Evolutionary conservation across 139 green algal species (phyloP).

Genomic region (Micromonas pusilla): DNA sequence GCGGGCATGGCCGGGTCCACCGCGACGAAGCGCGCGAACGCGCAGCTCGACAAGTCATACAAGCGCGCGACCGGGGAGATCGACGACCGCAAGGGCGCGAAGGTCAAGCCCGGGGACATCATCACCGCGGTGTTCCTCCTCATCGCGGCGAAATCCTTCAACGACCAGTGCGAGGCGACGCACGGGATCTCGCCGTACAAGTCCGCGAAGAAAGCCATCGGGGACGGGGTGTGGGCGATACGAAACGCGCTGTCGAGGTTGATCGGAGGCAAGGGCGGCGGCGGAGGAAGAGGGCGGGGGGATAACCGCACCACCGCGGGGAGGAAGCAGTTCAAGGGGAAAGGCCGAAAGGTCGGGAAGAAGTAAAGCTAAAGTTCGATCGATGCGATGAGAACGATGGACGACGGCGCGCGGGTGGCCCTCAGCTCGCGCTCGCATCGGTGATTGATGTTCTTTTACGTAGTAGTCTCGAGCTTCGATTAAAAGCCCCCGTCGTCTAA

Average conservation of each 20-base stretch:
- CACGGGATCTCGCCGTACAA: neutral
- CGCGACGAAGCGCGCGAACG: neutral
- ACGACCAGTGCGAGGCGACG: neutral
- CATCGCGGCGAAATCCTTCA: neutral
- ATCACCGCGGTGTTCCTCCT: neutral
- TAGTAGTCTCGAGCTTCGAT: neutral
- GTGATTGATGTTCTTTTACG: no score
- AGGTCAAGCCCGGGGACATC: neutral
- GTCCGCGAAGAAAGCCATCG: neutral
- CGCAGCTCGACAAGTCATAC: neutral
- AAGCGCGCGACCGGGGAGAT: neutral
- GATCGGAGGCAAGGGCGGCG: neutral
- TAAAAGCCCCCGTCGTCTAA: neutral
- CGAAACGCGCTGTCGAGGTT: neutral
- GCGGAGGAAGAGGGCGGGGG: no score
- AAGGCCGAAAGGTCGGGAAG: neutral
- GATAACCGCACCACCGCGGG: neutral
- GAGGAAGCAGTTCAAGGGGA: constrained; percentile 12
- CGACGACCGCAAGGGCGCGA: neutral
- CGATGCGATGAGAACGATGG: no score
- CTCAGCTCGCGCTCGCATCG: no score
- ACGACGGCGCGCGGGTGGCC: no score
- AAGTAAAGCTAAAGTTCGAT: neutral
- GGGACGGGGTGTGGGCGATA: neutral
- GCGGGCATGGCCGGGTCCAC: neutral